A percentile compares a stretch with the other conserved stretches of the same genome.
These are phyloP conservation scores for Phytophthora litchii DNA, from an alignment of 352 stramenopile genomes.

Conservation along the genomic window DNA sequence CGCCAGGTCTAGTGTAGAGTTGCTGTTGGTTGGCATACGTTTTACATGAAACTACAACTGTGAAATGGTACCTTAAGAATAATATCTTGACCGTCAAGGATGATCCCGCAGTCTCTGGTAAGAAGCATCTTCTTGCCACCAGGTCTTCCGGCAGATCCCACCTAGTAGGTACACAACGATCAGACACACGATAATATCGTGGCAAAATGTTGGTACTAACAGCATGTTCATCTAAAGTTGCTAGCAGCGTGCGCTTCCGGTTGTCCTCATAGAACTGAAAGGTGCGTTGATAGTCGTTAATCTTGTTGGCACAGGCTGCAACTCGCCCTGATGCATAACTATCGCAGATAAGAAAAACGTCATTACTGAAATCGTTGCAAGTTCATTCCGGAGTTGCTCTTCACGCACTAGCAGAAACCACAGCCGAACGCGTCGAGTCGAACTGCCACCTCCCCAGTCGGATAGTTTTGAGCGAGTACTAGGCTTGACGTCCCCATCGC, in stretches of 20 bases:
- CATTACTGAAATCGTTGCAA: background rate
- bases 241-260: conserved; percentile 54
- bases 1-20: conserved; percentile 50
- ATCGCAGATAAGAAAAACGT: background rate
- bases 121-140: conserved; percentile 68
- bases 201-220: conserved; percentile 29
- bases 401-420: conserved; percentile 74
- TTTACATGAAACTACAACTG: background rate
- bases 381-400: background rate
- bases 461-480: conserved; percentile 38
- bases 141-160: conserved; percentile 60
- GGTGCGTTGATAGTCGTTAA: conserved; percentile 65
- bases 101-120: conserved; percentile 66
- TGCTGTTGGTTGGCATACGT: background rate
- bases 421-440: conserved; percentile 61
- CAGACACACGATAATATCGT: background rate
- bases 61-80: conserved; percentile 53
- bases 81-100: conserved; percentile 51
- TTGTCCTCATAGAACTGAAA: conserved; percentile 82
- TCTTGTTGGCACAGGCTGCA: conserved; percentile 72
- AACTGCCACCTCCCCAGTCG: conserved; percentile 54
- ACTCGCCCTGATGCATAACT: conserved; percentile 72
- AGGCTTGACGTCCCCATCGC: conserved; percentile 10
- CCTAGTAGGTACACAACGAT: conserved; percentile 28
- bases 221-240: conserved; percentile 72